phyloP scores from a whole-genome alignment of 345 rosid genomes.

The Pelargonium nanum region DNA sequence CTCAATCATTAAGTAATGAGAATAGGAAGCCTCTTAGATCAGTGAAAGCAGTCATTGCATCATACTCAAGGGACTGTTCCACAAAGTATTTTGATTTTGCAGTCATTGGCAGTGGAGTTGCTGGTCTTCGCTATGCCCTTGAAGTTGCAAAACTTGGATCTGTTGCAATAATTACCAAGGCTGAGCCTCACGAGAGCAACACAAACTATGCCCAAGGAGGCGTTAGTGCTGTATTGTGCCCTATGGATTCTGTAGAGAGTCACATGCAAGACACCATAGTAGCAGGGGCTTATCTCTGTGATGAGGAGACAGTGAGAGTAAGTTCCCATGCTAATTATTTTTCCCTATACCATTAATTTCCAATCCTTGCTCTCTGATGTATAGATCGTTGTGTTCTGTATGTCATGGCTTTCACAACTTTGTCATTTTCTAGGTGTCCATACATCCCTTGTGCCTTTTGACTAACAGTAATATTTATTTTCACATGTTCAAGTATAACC shows the following conservation, averaged over 20 bases:
- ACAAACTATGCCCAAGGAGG: constrained; percentile 99
- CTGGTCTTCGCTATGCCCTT: constrained; percentile 88
- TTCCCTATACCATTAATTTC: neutral
- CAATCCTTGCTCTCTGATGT: neutral
- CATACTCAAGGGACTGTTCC: constrained; percentile 34
- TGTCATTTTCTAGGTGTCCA: neutral
- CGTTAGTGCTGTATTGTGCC: constrained; percentile 90
- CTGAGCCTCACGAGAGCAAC: constrained; percentile 94
- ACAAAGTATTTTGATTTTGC: constrained; percentile 77
- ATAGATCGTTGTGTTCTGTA: neutral
- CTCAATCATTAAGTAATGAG: constrained; percentile 15
- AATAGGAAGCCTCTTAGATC: constrained; percentile 28
- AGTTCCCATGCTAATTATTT: constrained; percentile 19
- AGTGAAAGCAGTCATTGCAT: constrained; percentile 13
- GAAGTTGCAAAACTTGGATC: constrained; percentile 90
- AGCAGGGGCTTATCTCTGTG: constrained; percentile 92
- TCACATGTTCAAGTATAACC: neutral
- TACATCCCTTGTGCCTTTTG: neutral
- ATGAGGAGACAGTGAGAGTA: constrained; percentile 92
- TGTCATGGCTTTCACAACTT: neutral
- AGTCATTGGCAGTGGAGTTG: constrained; percentile 94
- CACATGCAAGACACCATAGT: constrained; percentile 94
- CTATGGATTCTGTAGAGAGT: constrained; percentile 92
- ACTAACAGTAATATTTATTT: no score
- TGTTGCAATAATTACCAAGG: constrained; percentile 88